Evolutionary conservation across 306 rosid genomes (phyloP).

Genomic region (Cucurbita argyrosperma): DNA sequence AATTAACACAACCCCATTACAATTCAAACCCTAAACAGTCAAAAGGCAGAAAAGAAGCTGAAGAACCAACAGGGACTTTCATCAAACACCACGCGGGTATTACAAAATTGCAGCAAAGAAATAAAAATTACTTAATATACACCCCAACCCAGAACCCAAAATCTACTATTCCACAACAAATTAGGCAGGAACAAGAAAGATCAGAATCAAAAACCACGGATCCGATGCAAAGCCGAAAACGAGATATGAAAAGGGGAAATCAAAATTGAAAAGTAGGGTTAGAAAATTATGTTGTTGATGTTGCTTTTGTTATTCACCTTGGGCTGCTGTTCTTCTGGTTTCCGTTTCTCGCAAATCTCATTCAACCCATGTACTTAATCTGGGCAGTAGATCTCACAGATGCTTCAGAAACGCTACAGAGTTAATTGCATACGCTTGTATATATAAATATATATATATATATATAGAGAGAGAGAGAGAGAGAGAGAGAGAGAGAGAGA

Average conservation of each 20-base stretch:
- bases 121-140: not conserved
- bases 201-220: constrained; percentile 4
- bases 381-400: constrained; percentile 3
- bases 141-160: not conserved
- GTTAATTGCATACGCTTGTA: not conserved
- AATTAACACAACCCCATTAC: not conserved
- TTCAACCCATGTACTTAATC: not conserved
- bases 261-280: not conserved
- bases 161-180: not conserved
- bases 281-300: not conserved
- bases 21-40: not conserved
- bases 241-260: not conserved
- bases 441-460: not conserved
- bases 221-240: not conserved
- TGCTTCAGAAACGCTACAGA: constrained; percentile 9
- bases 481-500: no score
- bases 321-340: not conserved
- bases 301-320: not conserved
- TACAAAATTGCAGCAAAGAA: not conserved
- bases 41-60: not conserved
- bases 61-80: not conserved
- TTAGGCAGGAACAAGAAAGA: not conserved
- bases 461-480: not conserved
- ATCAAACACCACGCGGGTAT: not conserved
- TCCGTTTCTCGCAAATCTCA: not conserved